These are phyloP conservation scores for Penicillium sp. DNA, from an alignment of 2,329 filamentous ascomycete species.

Conservation along the genomic window DNA sequence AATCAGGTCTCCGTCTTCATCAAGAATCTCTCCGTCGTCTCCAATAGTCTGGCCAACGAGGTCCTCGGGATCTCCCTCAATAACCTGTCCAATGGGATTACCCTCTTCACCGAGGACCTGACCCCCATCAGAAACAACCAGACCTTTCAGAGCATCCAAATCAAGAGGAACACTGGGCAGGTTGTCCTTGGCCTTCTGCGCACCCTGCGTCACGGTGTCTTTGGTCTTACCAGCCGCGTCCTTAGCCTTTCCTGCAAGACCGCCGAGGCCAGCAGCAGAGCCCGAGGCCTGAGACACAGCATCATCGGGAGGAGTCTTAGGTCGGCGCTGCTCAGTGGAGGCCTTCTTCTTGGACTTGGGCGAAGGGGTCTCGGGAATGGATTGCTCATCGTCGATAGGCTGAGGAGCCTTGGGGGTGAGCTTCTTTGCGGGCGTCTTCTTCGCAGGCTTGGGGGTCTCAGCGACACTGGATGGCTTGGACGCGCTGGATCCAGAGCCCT, in stretches of 20 bases:
- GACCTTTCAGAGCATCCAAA: conserved; percentile 37
- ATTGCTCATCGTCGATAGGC: conserved; percentile 17
- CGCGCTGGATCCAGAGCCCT: conserved; percentile 22
- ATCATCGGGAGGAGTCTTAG: conserved; percentile 21
- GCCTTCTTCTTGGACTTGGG: conserved; percentile 21
- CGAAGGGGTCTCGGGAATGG: conserved; percentile 21
- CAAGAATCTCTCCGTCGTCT: conserved; percentile 33
- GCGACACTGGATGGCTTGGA: conserved; percentile 14
- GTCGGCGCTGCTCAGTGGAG: conserved; percentile 25
- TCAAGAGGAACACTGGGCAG: conserved; percentile 21
- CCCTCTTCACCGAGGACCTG: conserved; percentile 36
- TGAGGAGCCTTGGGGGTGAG: conserved; percentile 22
- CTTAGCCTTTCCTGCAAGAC: conserved; percentile 15
- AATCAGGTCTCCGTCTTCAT: conserved; percentile 33
- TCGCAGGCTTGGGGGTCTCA: conserved; percentile 14
- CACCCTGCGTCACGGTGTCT: conserved; percentile 10
- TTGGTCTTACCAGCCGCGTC: conserved; percentile 15
- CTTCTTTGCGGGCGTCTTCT: conserved; percentile 22
- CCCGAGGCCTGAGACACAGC: conserved; percentile 26
- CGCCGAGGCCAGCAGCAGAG: conserved; percentile 20
- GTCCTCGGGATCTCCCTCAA: conserved; percentile 40
- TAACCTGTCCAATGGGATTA: conserved; percentile 35
- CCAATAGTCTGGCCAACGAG: conserved; percentile 40
- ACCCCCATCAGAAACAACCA: conserved; percentile 36
- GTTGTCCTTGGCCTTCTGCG: conserved; percentile 7